These are phyloP conservation scores for Penicillium subrubescens DNA, from an alignment of 495 filamentous ascomycete genomes.

Conservation along the genomic window DNA sequence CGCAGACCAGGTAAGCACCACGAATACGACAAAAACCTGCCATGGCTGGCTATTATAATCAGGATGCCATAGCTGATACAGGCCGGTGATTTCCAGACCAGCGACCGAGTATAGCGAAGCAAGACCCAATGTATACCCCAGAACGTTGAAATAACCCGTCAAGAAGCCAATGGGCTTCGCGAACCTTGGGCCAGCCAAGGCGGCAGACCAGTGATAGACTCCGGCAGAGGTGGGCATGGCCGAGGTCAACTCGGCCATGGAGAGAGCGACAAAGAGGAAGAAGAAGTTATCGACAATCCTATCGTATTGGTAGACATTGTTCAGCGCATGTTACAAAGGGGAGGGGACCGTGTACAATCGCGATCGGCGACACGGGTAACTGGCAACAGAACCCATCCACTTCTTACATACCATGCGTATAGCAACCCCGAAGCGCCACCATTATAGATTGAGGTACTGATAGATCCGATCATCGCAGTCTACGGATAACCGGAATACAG, in stretches of 20 bases:
- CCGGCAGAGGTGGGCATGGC: slow-evolving; percentile 16
- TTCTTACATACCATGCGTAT: slow-evolving; percentile 8
- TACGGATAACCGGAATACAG: not conserved
- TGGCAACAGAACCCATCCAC: not conserved
- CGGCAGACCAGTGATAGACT: slow-evolving; percentile 14
- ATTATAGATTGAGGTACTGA: slow-evolving; percentile 18
- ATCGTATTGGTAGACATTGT: not conserved
- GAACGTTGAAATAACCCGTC: slow-evolving; percentile 14
- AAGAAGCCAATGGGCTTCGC: slow-evolving; percentile 11
- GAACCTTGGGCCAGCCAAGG: slow-evolving; percentile 8
- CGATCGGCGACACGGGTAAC: not conserved
- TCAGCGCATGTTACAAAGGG: not conserved
- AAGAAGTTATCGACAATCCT: slow-evolving; percentile 18
- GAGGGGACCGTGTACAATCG: no score
- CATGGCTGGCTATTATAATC: slow-evolving; percentile 7
- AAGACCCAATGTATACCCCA: slow-evolving; percentile 11
- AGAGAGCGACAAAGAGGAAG: slow-evolving; percentile 12
- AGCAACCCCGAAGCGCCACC: slow-evolving; percentile 11
- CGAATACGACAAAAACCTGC: slow-evolving; percentile 14
- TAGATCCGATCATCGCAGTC: slow-evolving; percentile 12
- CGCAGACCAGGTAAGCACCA: slow-evolving; percentile 13
- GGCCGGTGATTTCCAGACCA: slow-evolving; percentile 10
- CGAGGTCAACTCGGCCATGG: slow-evolving; percentile 14
- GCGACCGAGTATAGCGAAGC: slow-evolving; percentile 13
- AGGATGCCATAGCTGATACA: slow-evolving; percentile 13